These are phyloP conservation scores for Populus nigra DNA, from an alignment of 345 rosid species.

Conservation along the genomic window DNA sequence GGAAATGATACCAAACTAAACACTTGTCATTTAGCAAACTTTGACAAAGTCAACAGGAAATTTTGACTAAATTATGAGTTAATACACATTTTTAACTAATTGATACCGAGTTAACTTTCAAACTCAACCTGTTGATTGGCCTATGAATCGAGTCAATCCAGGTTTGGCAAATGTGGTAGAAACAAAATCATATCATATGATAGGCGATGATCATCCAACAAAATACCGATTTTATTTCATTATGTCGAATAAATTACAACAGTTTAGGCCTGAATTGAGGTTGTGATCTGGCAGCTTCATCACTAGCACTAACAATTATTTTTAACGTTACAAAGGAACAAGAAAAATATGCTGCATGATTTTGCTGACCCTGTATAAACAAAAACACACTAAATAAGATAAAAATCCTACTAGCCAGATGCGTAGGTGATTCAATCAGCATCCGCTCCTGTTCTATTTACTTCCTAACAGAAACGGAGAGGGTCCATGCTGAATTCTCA, in stretches of 20 bases:
- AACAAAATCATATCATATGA: not conserved
- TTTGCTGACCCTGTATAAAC: not conserved
- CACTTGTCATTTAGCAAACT: no score
- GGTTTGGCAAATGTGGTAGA: not conserved
- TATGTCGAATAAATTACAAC: not conserved
- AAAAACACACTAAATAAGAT: not conserved
- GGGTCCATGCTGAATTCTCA: conserved; percentile 9
- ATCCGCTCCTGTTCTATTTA: not conserved
- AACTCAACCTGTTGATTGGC: no score
- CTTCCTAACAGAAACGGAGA: not conserved
- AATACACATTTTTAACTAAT: no score
- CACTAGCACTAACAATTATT: not conserved
- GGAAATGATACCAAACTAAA: no score
- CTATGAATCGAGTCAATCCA: no score
- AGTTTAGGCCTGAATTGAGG: not conserved
- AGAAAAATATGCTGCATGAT: not conserved
- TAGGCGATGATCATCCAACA: not conserved
- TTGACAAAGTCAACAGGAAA: no score
- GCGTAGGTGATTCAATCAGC: not conserved
- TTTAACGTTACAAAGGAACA: not conserved
- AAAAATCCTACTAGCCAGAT: conserved; percentile 1
- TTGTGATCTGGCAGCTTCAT: not conserved
- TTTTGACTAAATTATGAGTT: no score
- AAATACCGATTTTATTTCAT: not conserved
- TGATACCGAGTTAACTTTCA: no score